Evolutionary conservation across 495 filamentous ascomycete species (phyloP), one percentile per base, ranked within the genome.

Genomic region (Cryomyces minteri): DNA sequence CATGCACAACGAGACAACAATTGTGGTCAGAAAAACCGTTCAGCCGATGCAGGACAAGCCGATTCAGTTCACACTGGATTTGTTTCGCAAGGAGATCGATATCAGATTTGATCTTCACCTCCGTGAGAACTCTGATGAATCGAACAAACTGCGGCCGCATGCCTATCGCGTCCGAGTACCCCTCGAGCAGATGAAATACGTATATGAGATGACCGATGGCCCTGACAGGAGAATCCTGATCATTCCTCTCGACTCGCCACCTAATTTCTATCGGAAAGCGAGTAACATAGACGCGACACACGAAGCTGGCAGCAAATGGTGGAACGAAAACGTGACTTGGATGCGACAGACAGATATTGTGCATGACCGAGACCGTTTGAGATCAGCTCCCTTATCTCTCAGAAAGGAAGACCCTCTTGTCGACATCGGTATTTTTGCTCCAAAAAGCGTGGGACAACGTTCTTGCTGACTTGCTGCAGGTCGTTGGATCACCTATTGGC

Each of bases 311-410:
- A 47, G 56, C 0, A 60, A 43, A 10, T 59, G 31, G 33, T 95
- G 87, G 87, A 67, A 56, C 31, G 75, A 80, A 10, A 62, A 62
- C 25, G 76, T 87, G 50, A 60, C 71, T 6, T 96, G 87, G 87
- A 73, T 68, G 37, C 70, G 90, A 10, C 79, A 81, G 44, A 84
- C 84, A 0, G 68, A 81, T 32, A 72, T 95, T 39, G 65, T 72
- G 4, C 67, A 70, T 43, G 59, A 72, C 46, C 60, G 63, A 0
- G 41, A 54, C 29, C 52, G 48, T n/a, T 54, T 74, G 4, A 61
- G 55, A 11, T 44, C 44, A 9, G 43, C 57, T 1, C 60, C 70
- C 0, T 62, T 84, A 0, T 71, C 69, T 6, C 59, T 88, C 9
- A 72, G 65, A 4, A 78, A 73, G 39, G 48, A 56, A 5, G 59